Percentiles rank a stretch among this genome's conserved stretches.
phyloP scores from a whole-genome alignment of 768 basidiomycete genomes.

The Russula virescens region DNA sequence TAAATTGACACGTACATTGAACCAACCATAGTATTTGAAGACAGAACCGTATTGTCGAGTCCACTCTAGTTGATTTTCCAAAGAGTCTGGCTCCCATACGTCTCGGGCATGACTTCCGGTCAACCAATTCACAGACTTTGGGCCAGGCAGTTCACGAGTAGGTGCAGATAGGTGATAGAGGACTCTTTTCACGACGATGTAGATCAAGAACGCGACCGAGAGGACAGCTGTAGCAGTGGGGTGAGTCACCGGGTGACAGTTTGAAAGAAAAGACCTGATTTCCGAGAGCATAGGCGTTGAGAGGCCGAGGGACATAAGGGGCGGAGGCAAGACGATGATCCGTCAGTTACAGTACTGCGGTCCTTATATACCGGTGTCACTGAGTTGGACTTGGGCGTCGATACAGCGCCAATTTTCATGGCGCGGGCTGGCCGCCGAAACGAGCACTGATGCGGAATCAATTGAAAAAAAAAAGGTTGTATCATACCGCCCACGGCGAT shows the following conservation, averaged over 20 bases:
- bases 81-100: constrained; percentile 15
- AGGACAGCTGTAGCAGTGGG: background rate
- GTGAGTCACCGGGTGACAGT: background rate
- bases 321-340: background rate
- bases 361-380: too few relatives aligned
- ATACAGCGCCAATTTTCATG: too few relatives aligned
- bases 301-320: background rate
- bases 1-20: constrained; percentile 7
- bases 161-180: constrained; percentile 2
- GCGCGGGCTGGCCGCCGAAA: too few relatives aligned
- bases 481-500: too few relatives aligned
- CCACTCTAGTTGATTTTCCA: constrained; percentile 11
- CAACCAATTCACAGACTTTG: constrained; percentile 16
- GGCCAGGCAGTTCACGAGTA: constrained; percentile 9
- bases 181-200: background rate
- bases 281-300: background rate
- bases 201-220: background rate
- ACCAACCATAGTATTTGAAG: constrained; percentile 12
- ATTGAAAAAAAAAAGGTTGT: too few relatives aligned
- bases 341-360: too few relatives aligned
- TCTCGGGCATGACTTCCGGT: constrained; percentile 2
- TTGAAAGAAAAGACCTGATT: background rate
- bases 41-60: constrained; percentile 5
- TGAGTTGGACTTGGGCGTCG: too few relatives aligned
- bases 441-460: too few relatives aligned